These are phyloP conservation scores for Globisporangium nunn DNA, from an alignment of 352 stramenopile species.

Conservation along the genomic window DNA sequence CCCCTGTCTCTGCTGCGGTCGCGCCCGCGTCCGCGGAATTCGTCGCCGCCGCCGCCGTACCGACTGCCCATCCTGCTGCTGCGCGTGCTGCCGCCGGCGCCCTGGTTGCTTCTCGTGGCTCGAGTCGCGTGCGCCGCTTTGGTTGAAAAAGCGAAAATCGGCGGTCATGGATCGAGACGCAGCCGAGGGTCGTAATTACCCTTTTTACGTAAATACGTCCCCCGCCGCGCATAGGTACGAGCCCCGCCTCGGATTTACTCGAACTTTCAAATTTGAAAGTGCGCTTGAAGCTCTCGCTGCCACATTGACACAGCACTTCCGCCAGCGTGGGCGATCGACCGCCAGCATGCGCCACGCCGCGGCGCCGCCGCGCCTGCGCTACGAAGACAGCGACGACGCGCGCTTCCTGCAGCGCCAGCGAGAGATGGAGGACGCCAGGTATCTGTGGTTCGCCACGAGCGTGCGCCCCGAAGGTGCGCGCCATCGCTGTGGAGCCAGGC, in stretches of 20 bases:
- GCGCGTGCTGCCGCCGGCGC: too few relatives aligned
- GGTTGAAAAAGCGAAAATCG: background rate
- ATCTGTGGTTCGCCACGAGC: conserved; percentile 63
- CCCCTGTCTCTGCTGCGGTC: conserved; percentile 41
- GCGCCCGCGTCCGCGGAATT: conserved; percentile 60
- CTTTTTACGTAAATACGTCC: background rate
- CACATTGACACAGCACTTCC: conserved; percentile 1
- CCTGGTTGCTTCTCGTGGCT: too few relatives aligned
- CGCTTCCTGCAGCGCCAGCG: conserved; percentile 11
- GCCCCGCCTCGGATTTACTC: background rate
- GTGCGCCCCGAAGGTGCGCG: conserved; percentile 45
- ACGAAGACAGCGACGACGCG: conserved; percentile 12
- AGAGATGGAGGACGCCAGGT: conserved; percentile 18
- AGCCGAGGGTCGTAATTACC: background rate
- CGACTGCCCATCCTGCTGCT: conserved; percentile 42
- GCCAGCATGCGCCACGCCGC: background rate
- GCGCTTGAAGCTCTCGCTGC: background rate
- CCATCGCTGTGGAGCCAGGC: too few relatives aligned
- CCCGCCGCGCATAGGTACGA: background rate
- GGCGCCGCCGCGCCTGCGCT: conserved; percentile 11
- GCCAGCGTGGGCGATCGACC: too few relatives aligned
- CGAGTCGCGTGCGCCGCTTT: background rate
- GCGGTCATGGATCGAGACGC: background rate
- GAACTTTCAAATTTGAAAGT: background rate
- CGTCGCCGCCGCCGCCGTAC: conserved; percentile 61